Conservation (phyloP, 306 rosid species). For the Trichosanthes cucumerina region DNA sequence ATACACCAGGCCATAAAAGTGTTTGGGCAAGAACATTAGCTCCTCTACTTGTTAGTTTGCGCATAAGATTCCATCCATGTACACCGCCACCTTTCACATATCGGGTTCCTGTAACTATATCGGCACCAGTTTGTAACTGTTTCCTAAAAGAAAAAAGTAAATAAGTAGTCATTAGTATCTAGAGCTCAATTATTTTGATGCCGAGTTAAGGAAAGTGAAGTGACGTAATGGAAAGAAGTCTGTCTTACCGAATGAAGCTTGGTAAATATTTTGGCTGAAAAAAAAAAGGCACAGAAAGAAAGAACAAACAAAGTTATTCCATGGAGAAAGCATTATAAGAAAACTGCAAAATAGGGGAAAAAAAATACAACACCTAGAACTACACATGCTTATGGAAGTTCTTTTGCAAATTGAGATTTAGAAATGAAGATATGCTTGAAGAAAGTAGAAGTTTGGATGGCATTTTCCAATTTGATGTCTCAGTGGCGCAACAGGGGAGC, state of each 20-base stretch:
- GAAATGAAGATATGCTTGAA: background rate
- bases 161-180: background rate
- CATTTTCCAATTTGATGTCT: background rate
- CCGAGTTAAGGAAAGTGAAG: constrained; percentile 3
- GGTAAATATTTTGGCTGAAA: constrained; percentile 93
- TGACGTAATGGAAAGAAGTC: background rate
- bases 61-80: constrained; percentile 99
- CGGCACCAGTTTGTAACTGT: constrained; percentile 74
- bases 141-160: constrained; percentile 28
- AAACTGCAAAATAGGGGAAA: background rate
- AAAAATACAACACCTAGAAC: background rate
- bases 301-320: constrained; percentile 11
- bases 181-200: background rate
- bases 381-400: background rate
- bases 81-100: constrained; percentile 92
- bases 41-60: constrained; percentile 95
- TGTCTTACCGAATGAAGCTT: constrained; percentile 61
- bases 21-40: constrained; percentile 98
- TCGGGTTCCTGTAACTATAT: constrained; percentile 90
- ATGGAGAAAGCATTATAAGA: background rate
- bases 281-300: constrained; percentile 17
- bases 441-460: background rate
- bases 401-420: background rate
- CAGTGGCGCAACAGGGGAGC: background rate
- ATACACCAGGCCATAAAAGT: constrained; percentile 91